Base-by-base conservation (phyloP, 2,329 filamentous ascomycete genomes). In the Epichloe scottii region DNA sequence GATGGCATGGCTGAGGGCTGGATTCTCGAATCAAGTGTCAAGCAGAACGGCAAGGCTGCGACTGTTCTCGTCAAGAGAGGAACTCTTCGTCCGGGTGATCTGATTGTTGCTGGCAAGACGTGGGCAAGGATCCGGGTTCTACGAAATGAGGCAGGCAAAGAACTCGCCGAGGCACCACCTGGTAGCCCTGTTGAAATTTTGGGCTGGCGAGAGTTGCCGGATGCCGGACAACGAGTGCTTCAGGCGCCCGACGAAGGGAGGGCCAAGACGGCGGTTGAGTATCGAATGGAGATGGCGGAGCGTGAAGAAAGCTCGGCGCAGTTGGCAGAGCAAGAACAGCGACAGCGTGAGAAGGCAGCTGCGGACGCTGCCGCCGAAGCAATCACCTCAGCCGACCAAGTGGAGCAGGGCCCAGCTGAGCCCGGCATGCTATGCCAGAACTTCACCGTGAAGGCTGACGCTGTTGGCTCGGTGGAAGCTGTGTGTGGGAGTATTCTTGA, bases 401-500 rank as follows among this genome's bases (percentile, higher is more conserved):
- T 68, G 44, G 72, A 62, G 0, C 64, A 65, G 5, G 71, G 66
- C 46, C 60, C 64, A 2, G 61, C 42, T 4, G 68, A 69, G 26
- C 59, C 66, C 35, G 71, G 73, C 8, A 67, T 76, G 7, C 72
- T 73, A 48, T 70, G 77, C 15, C 76, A 95, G 46, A 85, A 85
- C 59, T 93, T 97, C 67, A 81, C 93, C 53, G 75, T 98, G 70
- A 95, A 94, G 68, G 90, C 84, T 50, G 93, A 98, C 60, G 93
- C 97, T 17, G 87, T 85, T 54, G 93, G 93, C 38, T 97, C 91
- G 0, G 89, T 90, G 0, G 93, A 98, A 71, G 93, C 93, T 2
- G 85, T 97, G 3, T 75, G 83, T 54, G 84, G 87, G 46, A 84
- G 85, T 8, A 76, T 98, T 53, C 72, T 82, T 54, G 81, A 84